These are phyloP conservation scores for Hypoxylon sp. DNA, from an alignment of 2,329 filamentous ascomycete species.

Conservation along the genomic window DNA sequence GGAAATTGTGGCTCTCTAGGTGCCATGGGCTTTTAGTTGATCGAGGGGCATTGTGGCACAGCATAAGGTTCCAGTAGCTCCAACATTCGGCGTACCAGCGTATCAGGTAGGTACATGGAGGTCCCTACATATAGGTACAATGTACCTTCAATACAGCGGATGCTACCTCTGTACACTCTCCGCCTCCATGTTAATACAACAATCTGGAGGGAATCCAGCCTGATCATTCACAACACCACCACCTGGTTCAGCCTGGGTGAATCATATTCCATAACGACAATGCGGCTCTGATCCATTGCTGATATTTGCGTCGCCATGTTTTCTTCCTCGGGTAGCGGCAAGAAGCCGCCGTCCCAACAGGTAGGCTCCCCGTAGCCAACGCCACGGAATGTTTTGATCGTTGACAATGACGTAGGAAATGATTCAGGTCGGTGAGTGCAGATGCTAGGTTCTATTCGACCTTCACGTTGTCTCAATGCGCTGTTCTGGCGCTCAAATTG, in stretches of 20 bases:
- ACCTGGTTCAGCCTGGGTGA: slow-evolving; percentile 2
- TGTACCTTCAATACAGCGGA: too few species aligned
- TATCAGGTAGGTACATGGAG: too few species aligned
- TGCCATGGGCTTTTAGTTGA: background rate
- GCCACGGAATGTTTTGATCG: slow-evolving; percentile 22
- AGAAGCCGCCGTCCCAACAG: slow-evolving; percentile 78
- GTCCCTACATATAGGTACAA: too few species aligned
- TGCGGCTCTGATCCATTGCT: slow-evolving; percentile 44
- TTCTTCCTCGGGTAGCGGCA: slow-evolving; percentile 73
- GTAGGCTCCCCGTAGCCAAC: slow-evolving; percentile 60
- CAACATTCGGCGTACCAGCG: slow-evolving; percentile 11
- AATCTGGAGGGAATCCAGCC: slow-evolving; percentile 8
- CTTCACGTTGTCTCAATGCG: slow-evolving; percentile 21
- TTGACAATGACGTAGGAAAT: slow-evolving; percentile 80
- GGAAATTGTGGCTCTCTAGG: slow-evolving; percentile 26
- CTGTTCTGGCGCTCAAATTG: slow-evolving; percentile 28
- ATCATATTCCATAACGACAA: slow-evolving; percentile 39
- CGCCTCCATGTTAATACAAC: slow-evolving; percentile 12
- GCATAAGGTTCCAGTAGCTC: slow-evolving; percentile 31
- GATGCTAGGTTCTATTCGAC: background rate
- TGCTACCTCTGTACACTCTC: too few species aligned
- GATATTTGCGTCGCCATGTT: slow-evolving; percentile 65
- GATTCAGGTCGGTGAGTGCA: slow-evolving; percentile 93
- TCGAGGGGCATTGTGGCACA: slow-evolving; percentile 37
- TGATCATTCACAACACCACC: slow-evolving; percentile 16